These are phyloP conservation scores for Tetrahymena thermophila DNA, from an alignment of 73 alveolate genomes.

Conservation along the genomic window DNA sequence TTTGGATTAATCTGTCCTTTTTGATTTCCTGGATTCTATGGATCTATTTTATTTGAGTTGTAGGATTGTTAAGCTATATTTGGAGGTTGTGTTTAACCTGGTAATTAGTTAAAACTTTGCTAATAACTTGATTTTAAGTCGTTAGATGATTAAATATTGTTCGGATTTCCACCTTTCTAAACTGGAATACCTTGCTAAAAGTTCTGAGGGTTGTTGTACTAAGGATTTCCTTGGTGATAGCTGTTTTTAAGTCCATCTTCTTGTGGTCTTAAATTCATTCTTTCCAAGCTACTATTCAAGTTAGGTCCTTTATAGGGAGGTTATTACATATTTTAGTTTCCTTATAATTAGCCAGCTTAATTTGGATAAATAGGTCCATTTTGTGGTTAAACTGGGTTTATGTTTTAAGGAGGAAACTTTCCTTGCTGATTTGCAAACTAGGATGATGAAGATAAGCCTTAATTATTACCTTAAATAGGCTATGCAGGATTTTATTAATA, in stretches of 20 bases:
- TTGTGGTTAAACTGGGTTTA: neutral
- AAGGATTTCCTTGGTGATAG: neutral
- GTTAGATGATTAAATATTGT: neutral
- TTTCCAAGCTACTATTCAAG: neutral
- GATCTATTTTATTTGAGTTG: neutral
- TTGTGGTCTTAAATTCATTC: neutral
- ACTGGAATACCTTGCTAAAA: neutral
- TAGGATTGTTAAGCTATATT: neutral
- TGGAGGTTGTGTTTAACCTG: neutral
- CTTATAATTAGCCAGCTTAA: neutral
- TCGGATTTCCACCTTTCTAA: neutral
- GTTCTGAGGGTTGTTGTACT: neutral
- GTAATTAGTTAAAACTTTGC: neutral
- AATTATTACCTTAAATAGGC: neutral
- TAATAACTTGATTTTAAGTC: neutral
- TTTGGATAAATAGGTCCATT: neutral
- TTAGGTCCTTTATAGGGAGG: neutral
- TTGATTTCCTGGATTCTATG: neutral
- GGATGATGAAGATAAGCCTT: neutral
- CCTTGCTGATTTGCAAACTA: neutral
- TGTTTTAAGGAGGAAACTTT: neutral
- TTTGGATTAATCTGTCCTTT: neutral
- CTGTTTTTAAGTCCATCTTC: neutral
- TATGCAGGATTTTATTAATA: neutral
- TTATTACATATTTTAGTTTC: neutral